Conservation (phyloP, 164 flowering plant species). For the Brasenia schreberi region DNA sequence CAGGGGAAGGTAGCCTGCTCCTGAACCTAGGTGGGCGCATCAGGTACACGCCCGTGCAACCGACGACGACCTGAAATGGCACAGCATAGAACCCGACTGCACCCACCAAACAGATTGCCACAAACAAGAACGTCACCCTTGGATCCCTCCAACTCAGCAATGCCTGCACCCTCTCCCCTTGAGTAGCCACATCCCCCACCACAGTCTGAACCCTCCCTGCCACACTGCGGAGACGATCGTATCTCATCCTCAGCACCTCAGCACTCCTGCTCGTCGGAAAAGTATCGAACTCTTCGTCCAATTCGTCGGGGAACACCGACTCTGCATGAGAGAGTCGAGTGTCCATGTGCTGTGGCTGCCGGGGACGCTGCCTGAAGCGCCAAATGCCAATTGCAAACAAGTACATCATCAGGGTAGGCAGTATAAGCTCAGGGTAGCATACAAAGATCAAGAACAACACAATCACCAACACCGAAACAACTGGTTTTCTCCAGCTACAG, state of each 20-base stretch:
- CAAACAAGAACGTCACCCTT: constrained; percentile 14
- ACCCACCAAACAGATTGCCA: constrained; percentile 10
- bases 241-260: constrained; percentile 20
- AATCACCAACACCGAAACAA: constrained; percentile 11
- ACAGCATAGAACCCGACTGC: constrained; percentile 13
- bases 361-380: constrained; percentile 11
- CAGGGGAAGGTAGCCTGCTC: constrained; percentile 18
- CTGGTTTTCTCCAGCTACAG: constrained; percentile 22
- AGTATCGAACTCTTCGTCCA: constrained; percentile 26
- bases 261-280: constrained; percentile 17
- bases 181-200: constrained; percentile 20
- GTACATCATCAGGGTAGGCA: constrained; percentile 11
- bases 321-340: constrained; percentile 19
- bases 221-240: constrained; percentile 19
- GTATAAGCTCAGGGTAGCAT: constrained; percentile 13
- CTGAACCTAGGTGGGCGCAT: constrained; percentile 20
- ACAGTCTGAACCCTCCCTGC: constrained; percentile 20
- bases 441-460: constrained; percentile 10
- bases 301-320: constrained; percentile 12
- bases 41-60: constrained; percentile 7
- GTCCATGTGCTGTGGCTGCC: constrained; percentile 23
- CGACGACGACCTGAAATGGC: constrained; percentile 14
- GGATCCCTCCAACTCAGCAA: constrained; percentile 26
- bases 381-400: constrained; percentile 13
- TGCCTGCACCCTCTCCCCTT: constrained; percentile 16